phyloP scores from a whole-genome alignment of 768 basidiomycete species.

The Collybiopsis luxurians region DNA sequence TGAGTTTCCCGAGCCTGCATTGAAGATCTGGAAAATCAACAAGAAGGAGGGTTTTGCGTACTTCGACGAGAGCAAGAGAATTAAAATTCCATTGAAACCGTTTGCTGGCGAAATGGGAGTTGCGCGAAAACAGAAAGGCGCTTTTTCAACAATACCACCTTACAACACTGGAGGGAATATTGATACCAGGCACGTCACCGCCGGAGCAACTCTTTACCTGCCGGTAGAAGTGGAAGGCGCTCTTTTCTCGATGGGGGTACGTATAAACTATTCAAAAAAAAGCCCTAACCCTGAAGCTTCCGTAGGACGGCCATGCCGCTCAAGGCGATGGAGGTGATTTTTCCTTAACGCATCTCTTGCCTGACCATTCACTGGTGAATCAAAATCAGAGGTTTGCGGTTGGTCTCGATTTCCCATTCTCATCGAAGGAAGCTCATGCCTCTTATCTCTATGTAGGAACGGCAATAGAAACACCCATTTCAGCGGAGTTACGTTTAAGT shows the following conservation, averaged over 20 bases:
- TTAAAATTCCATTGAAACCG: constrained; percentile 50
- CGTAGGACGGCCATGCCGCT: constrained; percentile 62
- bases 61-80: constrained; percentile 45
- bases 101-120: constrained; percentile 69
- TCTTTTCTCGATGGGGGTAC: constrained; percentile 59
- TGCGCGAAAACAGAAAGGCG: constrained; percentile 45
- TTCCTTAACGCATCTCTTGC: not conserved
- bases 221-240: constrained; percentile 61
- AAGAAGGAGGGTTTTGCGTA: constrained; percentile 40
- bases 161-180: constrained; percentile 61
- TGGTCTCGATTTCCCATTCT: constrained; percentile 12
- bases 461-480: constrained; percentile 64
- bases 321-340: constrained; percentile 63
- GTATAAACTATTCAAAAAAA: no score
- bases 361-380: not conserved
- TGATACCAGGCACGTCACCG: constrained; percentile 54
- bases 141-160: constrained; percentile 61
- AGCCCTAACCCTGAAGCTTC: constrained; percentile 5
- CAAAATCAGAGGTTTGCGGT: constrained; percentile 55
- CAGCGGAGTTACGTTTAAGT: constrained; percentile 43
- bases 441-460: constrained; percentile 35
- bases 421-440: not conserved
- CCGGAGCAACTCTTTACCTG: constrained; percentile 55
- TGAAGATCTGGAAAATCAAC: constrained; percentile 56
- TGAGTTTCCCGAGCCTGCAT: constrained; percentile 46